Percentiles rank a stretch among this genome's conserved stretches.
Evolutionary conservation across 306 rosid genomes (phyloP).

Genomic region (Sophora flavescens): DNA sequence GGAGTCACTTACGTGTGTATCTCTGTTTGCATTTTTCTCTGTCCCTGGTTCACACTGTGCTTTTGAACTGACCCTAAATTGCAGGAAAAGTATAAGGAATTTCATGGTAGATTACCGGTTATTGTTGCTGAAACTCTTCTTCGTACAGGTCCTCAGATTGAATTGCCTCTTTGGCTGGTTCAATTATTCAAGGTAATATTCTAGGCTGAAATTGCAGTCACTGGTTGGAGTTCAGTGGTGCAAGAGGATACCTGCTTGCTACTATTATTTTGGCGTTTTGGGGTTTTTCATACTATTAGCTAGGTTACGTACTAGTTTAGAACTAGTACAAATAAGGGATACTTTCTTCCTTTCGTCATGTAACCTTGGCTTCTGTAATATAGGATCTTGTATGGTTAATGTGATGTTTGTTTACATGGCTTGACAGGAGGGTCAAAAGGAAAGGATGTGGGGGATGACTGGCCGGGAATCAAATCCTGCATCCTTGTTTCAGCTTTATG

Average conservation of each 20-base stretch:
- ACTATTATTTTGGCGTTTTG: background rate
- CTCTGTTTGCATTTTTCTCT: slow-evolving; percentile 5
- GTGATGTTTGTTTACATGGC: slow-evolving; percentile 44
- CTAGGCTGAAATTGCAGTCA: slow-evolving; percentile 27
- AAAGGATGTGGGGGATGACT: slow-evolving; percentile 77
- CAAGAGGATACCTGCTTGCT: slow-evolving; percentile 13
- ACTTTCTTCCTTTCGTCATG: background rate
- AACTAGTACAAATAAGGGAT: background rate
- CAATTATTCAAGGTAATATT: slow-evolving; percentile 87
- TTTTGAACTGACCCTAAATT: slow-evolving; percentile 38
- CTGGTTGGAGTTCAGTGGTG: background rate
- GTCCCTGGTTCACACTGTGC: slow-evolving; percentile 5
- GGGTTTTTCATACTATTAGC: background rate
- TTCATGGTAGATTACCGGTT: slow-evolving; percentile 80
- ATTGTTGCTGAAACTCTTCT: slow-evolving; percentile 93
- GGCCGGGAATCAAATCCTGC: slow-evolving; percentile 88
- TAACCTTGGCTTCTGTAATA: slow-evolving; percentile 12
- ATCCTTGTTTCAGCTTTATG: slow-evolving; percentile 82
- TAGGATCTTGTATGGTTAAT: slow-evolving; percentile 8
- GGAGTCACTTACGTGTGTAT: background rate
- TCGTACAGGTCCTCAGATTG: slow-evolving; percentile 78
- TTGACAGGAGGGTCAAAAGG: slow-evolving; percentile 75
- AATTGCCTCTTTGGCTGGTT: slow-evolving; percentile 94
- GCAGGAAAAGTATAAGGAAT: slow-evolving; percentile 83
- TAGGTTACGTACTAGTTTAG: background rate